Base-by-base conservation (phyloP, 495 filamentous ascomycete genomes). In the Apiosordaria backusii region DNA sequence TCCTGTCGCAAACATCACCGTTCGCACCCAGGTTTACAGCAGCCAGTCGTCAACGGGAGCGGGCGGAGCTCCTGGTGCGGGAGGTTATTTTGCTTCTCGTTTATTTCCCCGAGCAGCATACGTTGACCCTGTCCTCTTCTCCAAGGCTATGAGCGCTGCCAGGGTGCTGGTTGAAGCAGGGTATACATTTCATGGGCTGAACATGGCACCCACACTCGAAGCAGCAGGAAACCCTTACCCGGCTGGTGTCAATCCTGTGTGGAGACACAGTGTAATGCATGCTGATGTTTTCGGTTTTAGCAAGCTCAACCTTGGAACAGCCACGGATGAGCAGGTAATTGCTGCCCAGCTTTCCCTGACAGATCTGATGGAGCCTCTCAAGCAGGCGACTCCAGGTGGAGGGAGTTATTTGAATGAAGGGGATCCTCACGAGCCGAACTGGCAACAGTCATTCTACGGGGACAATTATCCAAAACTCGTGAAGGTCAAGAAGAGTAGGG, bases 381-480 rank as follows among this genome's bases (percentile, higher is more conserved):
- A 70, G 23, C 66, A 21, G 15, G 71, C 71, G 13, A 72, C 77
- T 25, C 78, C 76, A 4, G 72, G 66, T 0, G 72, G 76, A 5
- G 82, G 81, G 15, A 68, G 75, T 21, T 84, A 83, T 65, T 57
- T 80, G 59, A 83, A 82, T 60, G 81, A 84, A 69, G 82, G 74
- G 9, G 83, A 87, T 70, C 78, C 82, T 22, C 68, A 77, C 24
- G 85, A 88, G 73, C 85, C 86, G 5, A 68, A 84, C 57, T 88
- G 85, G 82, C 82, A 88, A 74, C 71, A 79, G 71, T 77, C 80
- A 0, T 88, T 87, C 75, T 89, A 81, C 67, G 85, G 85, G 2
- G 58, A 19, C 18, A 79, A 83, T 57, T 89, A 89, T 68, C 66
- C 61, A n/a, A 74, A 80, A 3, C 71, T 88, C 60, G 70, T 80